Base-by-base conservation (phyloP, 441 rosid genomes). In the Pelargonium fulgidum region DNA sequence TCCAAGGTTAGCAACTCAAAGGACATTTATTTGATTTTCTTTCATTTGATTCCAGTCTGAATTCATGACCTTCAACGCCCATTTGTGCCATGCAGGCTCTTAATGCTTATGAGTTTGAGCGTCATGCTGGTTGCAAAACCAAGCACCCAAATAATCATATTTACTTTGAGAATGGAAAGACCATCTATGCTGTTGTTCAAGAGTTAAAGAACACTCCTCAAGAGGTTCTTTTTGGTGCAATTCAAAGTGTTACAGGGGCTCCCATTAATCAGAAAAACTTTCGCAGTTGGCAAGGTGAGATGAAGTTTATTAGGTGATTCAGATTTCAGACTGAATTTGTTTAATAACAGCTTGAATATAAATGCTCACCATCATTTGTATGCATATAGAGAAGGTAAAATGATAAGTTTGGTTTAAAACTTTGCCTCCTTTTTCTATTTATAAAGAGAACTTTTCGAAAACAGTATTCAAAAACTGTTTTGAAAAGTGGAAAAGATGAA, bases 61-160 rank as follows among this genome's bases (percentile, higher is more conserved):
- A 58, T 61, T 48, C 48, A 14, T 58, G 33, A 72, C 48, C 70
- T 72, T 66, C 33, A 54, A 9, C 52, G 67, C 24, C 64, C 72
- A 72, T 54, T 68, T 74, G 65, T 13, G 8, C 68, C 50, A 62
- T 67, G 29, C 72, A 88, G 93, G 82, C 84, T 79, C 81, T 88
- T 62, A 88, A 88, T 75, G 91, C 91, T 3, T 88, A 85, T 50
- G 93, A 85, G 72, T 88, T 88, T 67, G 93, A 88, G 85, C 85
- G 87, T 45, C 93, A 88, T 63, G 93, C 93, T 7, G 83, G 84
- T 70, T 88, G 87, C 82, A 88, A 88, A 72, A 88, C 93, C 68
- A 88, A 88, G 76, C 93, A 88, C 82, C 93, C 93, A 4, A 88
- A 88, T 82, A 86, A 86, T 76, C 93, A 85, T 77, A 88, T 88